These are phyloP conservation scores for Carex kokanica DNA, from an alignment of 176 grass and related monocot species.

Conservation along the genomic window DNA sequence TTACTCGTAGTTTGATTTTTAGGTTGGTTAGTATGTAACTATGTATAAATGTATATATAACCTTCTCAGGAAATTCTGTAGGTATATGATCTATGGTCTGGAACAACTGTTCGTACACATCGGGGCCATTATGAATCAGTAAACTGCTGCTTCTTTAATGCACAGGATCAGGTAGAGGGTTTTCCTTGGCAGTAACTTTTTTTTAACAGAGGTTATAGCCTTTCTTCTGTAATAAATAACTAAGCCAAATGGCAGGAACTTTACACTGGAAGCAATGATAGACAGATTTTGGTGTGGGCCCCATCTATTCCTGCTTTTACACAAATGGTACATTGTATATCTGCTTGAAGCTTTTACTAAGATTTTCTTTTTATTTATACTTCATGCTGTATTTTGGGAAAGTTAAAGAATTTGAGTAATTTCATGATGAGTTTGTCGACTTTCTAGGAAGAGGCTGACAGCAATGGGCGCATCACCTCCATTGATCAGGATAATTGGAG, in stretches of 20 bases:
- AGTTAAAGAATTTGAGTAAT: not conserved
- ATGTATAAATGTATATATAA: constrained; percentile 1
- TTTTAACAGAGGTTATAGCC: not conserved
- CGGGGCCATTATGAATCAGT: constrained; percentile 84
- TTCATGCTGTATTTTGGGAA: not conserved
- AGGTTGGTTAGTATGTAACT: not conserved
- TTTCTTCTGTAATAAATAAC: constrained; percentile 27
- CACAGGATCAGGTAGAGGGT: constrained; percentile 54
- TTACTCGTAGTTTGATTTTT: constrained; percentile 17
- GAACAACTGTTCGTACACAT: constrained; percentile 51
- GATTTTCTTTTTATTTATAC: constrained; percentile 1
- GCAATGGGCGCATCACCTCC: constrained; percentile 20
- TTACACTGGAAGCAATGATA: constrained; percentile 93
- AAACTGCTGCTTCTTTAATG: constrained; percentile 76
- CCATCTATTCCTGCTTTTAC: constrained; percentile 50
- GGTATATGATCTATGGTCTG: constrained; percentile 82
- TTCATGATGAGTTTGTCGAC: not conserved
- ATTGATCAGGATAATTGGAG: constrained; percentile 89
- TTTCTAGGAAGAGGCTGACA: constrained; percentile 54
- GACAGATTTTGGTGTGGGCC: constrained; percentile 98
- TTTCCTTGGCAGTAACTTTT: not conserved
- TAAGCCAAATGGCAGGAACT: constrained; percentile 56
- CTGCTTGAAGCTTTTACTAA: not conserved
- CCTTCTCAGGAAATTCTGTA: constrained; percentile 16
- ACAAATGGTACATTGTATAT: constrained; percentile 56